phyloP scores from a whole-genome alignment of 495 filamentous ascomycete species.

The Penicillium cataractarum region DNA sequence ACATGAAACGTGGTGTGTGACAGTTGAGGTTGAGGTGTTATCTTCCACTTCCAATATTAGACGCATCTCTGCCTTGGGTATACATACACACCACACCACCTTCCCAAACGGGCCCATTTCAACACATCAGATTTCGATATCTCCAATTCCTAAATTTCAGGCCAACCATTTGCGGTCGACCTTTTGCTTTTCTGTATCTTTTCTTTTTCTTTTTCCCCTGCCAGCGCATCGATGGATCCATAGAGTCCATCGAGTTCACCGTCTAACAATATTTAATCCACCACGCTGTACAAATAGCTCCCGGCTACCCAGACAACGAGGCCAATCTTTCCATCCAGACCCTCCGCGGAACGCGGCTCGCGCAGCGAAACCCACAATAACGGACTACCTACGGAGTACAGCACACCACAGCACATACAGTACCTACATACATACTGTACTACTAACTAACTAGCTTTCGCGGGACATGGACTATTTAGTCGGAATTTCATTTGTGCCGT shows the following conservation, averaged over 20 bases:
- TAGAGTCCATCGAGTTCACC: not conserved
- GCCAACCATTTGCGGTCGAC: not conserved
- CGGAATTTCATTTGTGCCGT: not conserved
- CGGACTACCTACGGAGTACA: not conserved
- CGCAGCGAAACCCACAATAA: not conserved
- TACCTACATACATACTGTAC: too few relatives aligned
- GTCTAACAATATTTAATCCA: not conserved
- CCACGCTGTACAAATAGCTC: slow-evolving; percentile 13
- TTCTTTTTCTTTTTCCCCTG: not conserved
- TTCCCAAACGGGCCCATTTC: too few relatives aligned
- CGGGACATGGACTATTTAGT: not conserved
- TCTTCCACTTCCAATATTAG: too few relatives aligned
- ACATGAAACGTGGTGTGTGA: not conserved
- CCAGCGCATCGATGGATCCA: not conserved
- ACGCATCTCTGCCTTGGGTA: not conserved
- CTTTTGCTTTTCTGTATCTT: not conserved
- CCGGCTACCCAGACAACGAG: slow-evolving; percentile 15
- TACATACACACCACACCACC: not conserved
- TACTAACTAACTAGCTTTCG: not conserved
- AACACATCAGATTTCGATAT: slow-evolving; percentile 3
- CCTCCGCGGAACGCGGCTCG: not conserved
- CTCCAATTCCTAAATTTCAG: not conserved
- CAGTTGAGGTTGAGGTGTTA: too few relatives aligned
- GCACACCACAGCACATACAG: too few relatives aligned
- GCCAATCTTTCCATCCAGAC: slow-evolving; percentile 2